A percentile compares a stretch with the other conserved stretches of the same genome.
These are phyloP conservation scores for Fraxinus greggii DNA, from an alignment of 305 asterid species.

Conservation along the genomic window DNA sequence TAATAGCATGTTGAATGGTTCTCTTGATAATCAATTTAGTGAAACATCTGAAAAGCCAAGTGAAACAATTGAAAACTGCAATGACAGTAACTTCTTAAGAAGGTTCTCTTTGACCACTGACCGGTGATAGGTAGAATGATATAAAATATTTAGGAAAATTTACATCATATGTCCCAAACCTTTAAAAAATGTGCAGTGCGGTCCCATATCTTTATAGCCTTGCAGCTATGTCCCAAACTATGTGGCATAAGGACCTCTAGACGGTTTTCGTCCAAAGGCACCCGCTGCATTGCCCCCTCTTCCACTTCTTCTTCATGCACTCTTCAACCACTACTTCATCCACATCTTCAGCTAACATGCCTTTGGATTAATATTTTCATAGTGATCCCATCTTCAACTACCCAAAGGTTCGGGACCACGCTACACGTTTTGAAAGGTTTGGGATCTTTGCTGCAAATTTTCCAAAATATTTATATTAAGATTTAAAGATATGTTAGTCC, in stretches of 20 bases:
- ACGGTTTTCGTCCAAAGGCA: neutral
- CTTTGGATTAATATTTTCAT: neutral
- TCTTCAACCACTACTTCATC: too few species aligned
- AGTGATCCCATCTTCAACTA: neutral
- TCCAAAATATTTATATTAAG: neutral
- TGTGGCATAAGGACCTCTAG: neutral
- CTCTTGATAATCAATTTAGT: constrained; percentile 31
- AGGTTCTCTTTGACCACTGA: constrained; percentile 49
- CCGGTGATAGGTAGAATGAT: constrained; percentile 18
- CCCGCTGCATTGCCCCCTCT: neutral
- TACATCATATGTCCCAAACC: neutral
- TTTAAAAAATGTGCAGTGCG: neutral
- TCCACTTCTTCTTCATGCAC: neutral
- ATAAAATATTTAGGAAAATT: neutral
- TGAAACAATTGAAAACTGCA: constrained; percentile 45
- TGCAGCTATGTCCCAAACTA: neutral
- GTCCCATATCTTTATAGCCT: neutral
- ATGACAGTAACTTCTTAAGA: constrained; percentile 59
- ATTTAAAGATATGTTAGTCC: constrained; percentile 1
- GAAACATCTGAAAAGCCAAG: constrained; percentile 46
- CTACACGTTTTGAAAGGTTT: neutral
- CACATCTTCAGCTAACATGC: neutral
- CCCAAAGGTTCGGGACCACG: neutral
- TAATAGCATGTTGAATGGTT: constrained; percentile 28
- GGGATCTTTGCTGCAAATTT: neutral